Conservation (phyloP, 768 basidiomycete species). For the Mrakia frigida region DNA sequence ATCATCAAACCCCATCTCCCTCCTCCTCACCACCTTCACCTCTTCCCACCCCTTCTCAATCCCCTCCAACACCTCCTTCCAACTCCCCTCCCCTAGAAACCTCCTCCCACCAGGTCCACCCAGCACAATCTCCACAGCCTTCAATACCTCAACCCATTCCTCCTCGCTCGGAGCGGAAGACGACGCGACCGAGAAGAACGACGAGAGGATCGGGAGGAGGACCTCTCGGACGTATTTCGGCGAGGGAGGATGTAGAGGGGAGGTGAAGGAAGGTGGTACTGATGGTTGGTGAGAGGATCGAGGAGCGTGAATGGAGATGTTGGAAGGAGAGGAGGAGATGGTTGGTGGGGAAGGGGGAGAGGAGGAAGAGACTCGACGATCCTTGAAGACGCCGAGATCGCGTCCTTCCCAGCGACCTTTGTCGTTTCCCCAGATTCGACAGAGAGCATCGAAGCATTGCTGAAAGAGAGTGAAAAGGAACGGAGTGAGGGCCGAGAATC, state of each 20-base stretch:
- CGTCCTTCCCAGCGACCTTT: conserved; percentile 16
- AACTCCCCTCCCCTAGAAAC: neutral
- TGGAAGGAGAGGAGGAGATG: neutral
- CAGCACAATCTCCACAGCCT: neutral
- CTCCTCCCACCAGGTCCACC: neutral
- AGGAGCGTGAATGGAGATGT: neutral
- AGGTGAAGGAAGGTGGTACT: neutral
- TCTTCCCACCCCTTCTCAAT: neutral
- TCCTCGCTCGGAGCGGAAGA: neutral
- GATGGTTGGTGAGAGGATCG: neutral
- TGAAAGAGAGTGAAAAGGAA: neutral
- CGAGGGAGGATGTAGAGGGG: neutral
- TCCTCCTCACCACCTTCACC: neutral
- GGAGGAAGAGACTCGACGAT: neutral
- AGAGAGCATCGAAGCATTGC: conserved; percentile 11
- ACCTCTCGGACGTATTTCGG: conserved; percentile 6
- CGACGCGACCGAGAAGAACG: neutral
- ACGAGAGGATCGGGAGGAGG: neutral
- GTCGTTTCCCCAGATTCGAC: neutral
- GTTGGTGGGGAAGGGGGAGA: neutral
- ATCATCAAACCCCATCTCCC: neutral
- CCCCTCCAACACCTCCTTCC: neutral
- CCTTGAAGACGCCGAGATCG: neutral
- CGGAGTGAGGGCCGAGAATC: neutral
- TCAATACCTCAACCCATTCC: neutral